Evolutionary conservation across 2,329 filamentous ascomycete species (phyloP).

Genomic region (Colletotrichum siamense): DNA sequence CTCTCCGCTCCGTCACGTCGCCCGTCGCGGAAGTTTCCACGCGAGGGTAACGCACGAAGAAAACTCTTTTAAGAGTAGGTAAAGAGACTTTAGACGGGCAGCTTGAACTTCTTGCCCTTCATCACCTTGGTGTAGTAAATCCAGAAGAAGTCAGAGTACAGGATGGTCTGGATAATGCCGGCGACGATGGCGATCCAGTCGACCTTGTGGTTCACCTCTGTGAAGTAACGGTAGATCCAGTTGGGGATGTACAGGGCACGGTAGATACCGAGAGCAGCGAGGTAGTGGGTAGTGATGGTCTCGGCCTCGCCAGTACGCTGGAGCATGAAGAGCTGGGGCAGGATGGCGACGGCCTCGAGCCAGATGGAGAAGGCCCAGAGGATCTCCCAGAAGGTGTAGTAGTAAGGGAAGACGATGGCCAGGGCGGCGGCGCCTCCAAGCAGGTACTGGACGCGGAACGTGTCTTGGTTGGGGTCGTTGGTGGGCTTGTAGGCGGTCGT

Average conservation of each 20-base stretch:
- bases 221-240: slow-evolving; percentile 92
- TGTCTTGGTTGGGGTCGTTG: slow-evolving; percentile 95
- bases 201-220: slow-evolving; percentile 72
- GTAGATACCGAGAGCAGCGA: slow-evolving; percentile 92
- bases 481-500: slow-evolving; percentile 96
- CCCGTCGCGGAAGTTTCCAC: not conserved
- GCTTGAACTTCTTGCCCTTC: slow-evolving; percentile 87
- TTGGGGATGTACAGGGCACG: slow-evolving; percentile 97
- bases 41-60: not conserved
- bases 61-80: not conserved
- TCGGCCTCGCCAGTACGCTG: slow-evolving; percentile 97
- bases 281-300: slow-evolving; percentile 98
- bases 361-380: slow-evolving; percentile 98
- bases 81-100: slow-evolving; percentile 69
- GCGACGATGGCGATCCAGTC: slow-evolving; percentile 90
- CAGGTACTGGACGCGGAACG: slow-evolving; percentile 95
- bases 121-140: slow-evolving; percentile 98
- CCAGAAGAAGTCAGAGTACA: slow-evolving; percentile 99
- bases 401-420: slow-evolving; percentile 83
- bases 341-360: slow-evolving; percentile 95
- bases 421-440: slow-evolving; percentile 81
- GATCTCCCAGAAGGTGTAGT: slow-evolving; percentile 84
- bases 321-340: slow-evolving; percentile 97
- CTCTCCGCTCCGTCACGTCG: not conserved
- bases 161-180: slow-evolving; percentile 88